Percentiles rank a stretch among this genome's conserved stretches.
phyloP scores from a whole-genome alignment of 345 rosid species.

The Populus ilicifolia region DNA sequence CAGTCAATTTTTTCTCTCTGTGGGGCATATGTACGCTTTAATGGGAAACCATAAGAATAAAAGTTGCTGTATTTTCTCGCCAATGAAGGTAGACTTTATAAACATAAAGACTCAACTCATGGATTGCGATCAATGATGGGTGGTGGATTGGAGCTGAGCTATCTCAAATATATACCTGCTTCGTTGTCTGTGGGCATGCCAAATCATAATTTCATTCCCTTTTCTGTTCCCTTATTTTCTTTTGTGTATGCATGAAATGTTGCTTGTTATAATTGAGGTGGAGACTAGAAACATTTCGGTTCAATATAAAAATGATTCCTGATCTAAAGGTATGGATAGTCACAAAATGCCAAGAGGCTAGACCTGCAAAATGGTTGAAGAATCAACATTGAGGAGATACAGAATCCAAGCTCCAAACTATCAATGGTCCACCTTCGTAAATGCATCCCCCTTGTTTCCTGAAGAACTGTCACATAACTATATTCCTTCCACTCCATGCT shows the following conservation, averaged over 20 bases:
- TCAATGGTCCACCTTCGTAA: neutral
- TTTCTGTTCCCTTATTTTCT: neutral
- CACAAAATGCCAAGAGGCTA: neutral
- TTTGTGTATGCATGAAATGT: neutral
- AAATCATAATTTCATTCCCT: too few species aligned
- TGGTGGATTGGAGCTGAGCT: neutral
- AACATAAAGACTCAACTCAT: neutral
- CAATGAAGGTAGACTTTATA: neutral
- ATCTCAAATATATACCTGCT: neutral
- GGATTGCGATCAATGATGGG: constrained; percentile 3
- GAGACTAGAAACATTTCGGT: neutral
- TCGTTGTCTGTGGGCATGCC: neutral
- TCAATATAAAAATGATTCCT: neutral
- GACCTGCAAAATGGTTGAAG: neutral
- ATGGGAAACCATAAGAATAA: constrained; percentile 17
- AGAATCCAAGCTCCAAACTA: neutral
- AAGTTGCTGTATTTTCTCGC: neutral
- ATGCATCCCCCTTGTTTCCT: neutral
- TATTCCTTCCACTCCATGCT: neutral
- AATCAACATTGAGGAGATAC: neutral
- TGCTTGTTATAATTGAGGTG: neutral
- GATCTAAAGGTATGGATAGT: neutral
- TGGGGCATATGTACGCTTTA: constrained; percentile 6
- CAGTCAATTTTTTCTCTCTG: neutral
- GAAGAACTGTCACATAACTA: neutral